Evolutionary conservation across 1,284 basidiomycete genomes (phyloP).

Genomic region (Prillingera fragicola): DNA sequence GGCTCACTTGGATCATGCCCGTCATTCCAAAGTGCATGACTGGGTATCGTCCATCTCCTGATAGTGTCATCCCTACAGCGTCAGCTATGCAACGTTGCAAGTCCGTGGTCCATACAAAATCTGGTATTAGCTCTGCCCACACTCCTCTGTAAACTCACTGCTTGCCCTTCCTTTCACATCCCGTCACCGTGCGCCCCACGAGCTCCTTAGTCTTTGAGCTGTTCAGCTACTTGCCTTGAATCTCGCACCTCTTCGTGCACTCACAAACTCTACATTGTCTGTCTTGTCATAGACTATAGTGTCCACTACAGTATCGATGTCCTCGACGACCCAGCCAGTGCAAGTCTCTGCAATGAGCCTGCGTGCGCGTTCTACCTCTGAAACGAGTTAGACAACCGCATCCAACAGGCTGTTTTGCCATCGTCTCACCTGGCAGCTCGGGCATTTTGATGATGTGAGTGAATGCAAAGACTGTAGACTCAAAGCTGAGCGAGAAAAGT

Average conservation of each 20-base stretch:
- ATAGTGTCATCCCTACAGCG: slow-evolving; percentile 60
- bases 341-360: slow-evolving; percentile 57
- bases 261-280: slow-evolving; percentile 62
- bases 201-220: slow-evolving; percentile 56
- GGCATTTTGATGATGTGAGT: slow-evolving; percentile 51
- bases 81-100: too few relatives aligned
- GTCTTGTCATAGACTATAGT: slow-evolving; percentile 60
- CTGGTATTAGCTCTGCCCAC: slow-evolving; percentile 17
- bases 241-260: slow-evolving; percentile 27
- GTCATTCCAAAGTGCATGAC: slow-evolving; percentile 81
- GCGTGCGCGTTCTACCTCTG: slow-evolving; percentile 68
- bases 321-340: slow-evolving; percentile 56
- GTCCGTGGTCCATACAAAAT: too few relatives aligned
- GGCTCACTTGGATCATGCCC: slow-evolving; percentile 62
- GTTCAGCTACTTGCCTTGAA: neutral
- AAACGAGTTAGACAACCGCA: neutral
- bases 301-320: slow-evolving; percentile 62
- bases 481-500: neutral
- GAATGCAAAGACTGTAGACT: neutral
- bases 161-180: slow-evolving; percentile 68
- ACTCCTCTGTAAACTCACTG: slow-evolving; percentile 41
- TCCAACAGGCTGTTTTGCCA: too few relatives aligned
- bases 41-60: slow-evolving; percentile 60
- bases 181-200: slow-evolving; percentile 56
- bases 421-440: slow-evolving; percentile 57